Conservation (phyloP, 2,329 filamentous ascomycete genomes). For the Fusarium compactum region DNA sequence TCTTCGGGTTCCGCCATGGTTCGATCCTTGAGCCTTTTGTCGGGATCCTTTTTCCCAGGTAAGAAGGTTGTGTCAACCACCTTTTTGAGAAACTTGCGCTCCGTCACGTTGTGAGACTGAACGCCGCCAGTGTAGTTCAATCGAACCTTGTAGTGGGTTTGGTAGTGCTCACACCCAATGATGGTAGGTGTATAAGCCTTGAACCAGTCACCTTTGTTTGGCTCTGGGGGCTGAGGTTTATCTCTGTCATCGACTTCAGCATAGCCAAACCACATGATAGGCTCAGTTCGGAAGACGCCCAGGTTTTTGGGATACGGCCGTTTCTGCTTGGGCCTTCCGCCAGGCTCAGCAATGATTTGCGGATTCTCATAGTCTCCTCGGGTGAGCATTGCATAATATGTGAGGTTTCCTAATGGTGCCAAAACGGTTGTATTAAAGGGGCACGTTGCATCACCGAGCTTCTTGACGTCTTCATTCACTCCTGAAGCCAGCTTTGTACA, state of each 20-base stretch:
- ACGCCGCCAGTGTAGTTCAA: conserved; percentile 42
- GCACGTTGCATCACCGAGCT: conserved; percentile 32
- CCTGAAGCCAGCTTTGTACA: conserved; percentile 36
- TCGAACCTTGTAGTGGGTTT: conserved; percentile 41
- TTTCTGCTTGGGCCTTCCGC: conserved; percentile 26
- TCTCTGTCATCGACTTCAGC: conserved; percentile 37
- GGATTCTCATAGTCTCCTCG: conserved; percentile 41
- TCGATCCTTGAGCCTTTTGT: conserved; percentile 37
- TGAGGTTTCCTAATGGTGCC: conserved; percentile 37
- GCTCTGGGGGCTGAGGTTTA: conserved; percentile 29
- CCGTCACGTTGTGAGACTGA: conserved; percentile 33
- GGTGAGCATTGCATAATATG: conserved; percentile 38
- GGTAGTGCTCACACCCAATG: conserved; percentile 44
- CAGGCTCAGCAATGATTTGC: conserved; percentile 12
- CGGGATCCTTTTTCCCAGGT: conserved; percentile 14
- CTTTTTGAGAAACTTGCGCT: conserved; percentile 33
- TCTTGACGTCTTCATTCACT: conserved; percentile 19
- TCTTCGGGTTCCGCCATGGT: conserved; percentile 30
- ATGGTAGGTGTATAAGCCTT: conserved; percentile 45
- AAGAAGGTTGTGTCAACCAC: conserved; percentile 40
- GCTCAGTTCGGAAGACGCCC: conserved; percentile 42
- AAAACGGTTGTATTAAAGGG: conserved; percentile 40
- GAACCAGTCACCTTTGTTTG: conserved; percentile 28
- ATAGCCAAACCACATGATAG: conserved; percentile 45
- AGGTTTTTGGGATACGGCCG: conserved; percentile 40